Evolutionary conservation across 2,329 filamentous ascomycete genomes (phyloP).

Genomic region (Tolypocladium inflatum): DNA sequence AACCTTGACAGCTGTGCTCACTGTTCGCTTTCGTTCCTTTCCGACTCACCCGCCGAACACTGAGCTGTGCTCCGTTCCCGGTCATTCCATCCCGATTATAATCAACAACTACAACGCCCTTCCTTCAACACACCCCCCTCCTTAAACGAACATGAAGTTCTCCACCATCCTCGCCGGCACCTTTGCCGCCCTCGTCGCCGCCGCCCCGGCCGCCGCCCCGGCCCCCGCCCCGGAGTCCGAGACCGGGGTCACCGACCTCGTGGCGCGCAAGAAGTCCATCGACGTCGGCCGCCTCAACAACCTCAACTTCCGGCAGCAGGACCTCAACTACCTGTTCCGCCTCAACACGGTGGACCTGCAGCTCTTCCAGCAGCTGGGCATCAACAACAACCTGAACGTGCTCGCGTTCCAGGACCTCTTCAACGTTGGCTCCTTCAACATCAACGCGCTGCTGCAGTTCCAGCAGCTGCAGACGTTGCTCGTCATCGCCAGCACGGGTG

Average conservation of each 20-base stretch:
- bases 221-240: conserved; percentile 14
- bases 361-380: conserved; percentile 27
- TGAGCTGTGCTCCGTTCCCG: conserved; percentile 3
- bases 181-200: conserved; percentile 33
- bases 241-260: conserved; percentile 19
- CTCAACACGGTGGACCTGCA: conserved; percentile 36
- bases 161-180: conserved; percentile 32
- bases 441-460: conserved; percentile 28
- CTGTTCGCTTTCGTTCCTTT: conserved; percentile 12
- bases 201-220: conserved; percentile 36
- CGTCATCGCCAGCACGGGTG: conserved; percentile 17
- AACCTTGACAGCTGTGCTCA: conserved; percentile 1
- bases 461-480: conserved; percentile 31
- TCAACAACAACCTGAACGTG: conserved; percentile 37
- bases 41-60: conserved; percentile 7
- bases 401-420: conserved; percentile 31
- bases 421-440: conserved; percentile 27
- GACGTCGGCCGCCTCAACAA: conserved; percentile 30
- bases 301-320: conserved; percentile 28
- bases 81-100: background rate
- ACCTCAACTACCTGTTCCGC: conserved; percentile 35
- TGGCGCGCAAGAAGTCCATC: conserved; percentile 22
- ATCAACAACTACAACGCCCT: background rate
- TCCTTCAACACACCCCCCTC: background rate
- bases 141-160: conserved; percentile 36